Base-by-base conservation (phyloP, 2,329 filamentous ascomycete genomes). In the Claviceps pusilla region DNA sequence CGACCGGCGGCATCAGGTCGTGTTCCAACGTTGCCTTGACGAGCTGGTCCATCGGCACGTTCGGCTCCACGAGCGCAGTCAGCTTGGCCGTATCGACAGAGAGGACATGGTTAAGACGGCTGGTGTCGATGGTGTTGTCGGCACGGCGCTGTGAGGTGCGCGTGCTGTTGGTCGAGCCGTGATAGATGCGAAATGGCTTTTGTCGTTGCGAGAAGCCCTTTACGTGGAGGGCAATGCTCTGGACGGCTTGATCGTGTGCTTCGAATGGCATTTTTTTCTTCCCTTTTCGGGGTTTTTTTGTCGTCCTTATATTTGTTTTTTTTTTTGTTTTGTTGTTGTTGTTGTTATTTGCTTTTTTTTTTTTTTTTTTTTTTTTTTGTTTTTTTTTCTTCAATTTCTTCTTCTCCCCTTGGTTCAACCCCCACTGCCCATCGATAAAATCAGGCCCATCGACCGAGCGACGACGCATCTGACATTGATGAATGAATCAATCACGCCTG, bases 141-240 rank as follows among this genome's bases (percentile, higher is more conserved):
- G 56, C 59, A 53, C 59, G 68, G 35, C 73, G 73, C 24, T 71
- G 68, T 7, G 74, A 74, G 31, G 76, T 75, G 7, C 86, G 81
- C 42, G 86, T 89, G 67, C 81, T 87, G 69, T 87, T 89, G 31
- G 86, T 89, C 0, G 83, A 82, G 57, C 86, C 86, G 68, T 89
- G 86, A 61, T 82, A 86, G 63, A 89, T 83, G n/a, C 84, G 77
- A 67, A 87, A 89, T 2, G 83, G 78, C 63, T 72, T 66, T 55
- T 70, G 65, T 7, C 60, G 64, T 3, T 66, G 62, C 52, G 73
- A 64, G 59, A 79, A 78, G 4, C 70, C 62, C 55, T 66, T 66
- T 37, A 78, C 68, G 28, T 71, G 67, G 37, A 65, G 61, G 0
- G 75, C 68, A 49, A 79, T 70, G 53, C 63, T 61, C 19, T 64